These are phyloP conservation scores for Curvularia sp. DNA, from an alignment of 2,329 filamentous ascomycete species.

Conservation along the genomic window DNA sequence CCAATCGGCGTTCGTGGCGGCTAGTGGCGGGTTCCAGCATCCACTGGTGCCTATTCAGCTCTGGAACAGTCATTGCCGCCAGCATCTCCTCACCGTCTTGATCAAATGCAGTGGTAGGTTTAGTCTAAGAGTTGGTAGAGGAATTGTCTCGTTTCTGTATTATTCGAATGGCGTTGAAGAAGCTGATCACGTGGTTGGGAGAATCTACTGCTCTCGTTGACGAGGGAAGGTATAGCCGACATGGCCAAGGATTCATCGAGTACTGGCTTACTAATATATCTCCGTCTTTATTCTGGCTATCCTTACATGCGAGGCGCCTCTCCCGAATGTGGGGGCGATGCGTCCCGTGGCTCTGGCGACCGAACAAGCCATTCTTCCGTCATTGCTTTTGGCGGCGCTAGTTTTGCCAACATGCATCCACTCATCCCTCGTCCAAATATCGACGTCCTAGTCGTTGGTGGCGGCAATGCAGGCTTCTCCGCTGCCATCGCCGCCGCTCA, in stretches of 20 bases:
- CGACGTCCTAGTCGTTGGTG: constrained; percentile 64
- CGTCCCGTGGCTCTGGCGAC: not conserved
- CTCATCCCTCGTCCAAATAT: constrained; percentile 7
- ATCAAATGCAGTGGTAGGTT: not conserved
- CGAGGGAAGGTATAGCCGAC: not conserved
- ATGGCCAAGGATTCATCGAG: not conserved
- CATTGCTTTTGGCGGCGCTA: not conserved
- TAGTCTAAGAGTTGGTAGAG: not conserved
- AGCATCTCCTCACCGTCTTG: not conserved
- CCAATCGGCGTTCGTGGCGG: constrained; percentile 10
- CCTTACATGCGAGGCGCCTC: not conserved
- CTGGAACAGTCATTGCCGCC: not conserved
- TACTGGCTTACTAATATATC: not conserved
- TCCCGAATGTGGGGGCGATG: not conserved
- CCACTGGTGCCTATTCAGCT: not conserved
- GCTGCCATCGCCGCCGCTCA: constrained; percentile 65
- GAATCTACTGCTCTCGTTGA: not conserved
- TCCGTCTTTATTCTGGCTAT: not conserved
- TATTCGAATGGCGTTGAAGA: not conserved
- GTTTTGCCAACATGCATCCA: not conserved
- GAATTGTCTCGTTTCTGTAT: not conserved
- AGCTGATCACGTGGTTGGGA: not conserved
- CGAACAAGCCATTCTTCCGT: not conserved
- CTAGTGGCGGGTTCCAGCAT: constrained; percentile 3
- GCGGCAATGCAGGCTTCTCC: constrained; percentile 70